phyloP scores from a whole-genome alignment of 352 stramenopile species.

The Globisporangium splendens region DNA sequence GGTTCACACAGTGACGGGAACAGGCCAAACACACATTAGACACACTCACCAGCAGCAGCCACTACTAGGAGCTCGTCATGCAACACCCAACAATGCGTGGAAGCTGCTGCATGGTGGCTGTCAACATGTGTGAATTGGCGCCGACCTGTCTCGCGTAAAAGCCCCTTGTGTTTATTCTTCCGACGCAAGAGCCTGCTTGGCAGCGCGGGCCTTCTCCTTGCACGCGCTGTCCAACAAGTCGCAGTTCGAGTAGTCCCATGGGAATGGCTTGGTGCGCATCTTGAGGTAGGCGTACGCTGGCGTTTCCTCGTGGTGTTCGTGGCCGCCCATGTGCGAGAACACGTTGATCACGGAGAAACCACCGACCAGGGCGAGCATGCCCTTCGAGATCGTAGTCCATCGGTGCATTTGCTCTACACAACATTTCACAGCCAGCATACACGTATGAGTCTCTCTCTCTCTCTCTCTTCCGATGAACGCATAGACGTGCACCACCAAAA shows the following conservation, averaged over 20 bases:
- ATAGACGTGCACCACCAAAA: conserved; percentile 12
- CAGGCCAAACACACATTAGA: background rate
- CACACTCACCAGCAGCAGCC: background rate
- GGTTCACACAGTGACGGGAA: conserved; percentile 1
- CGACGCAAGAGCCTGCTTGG: conserved; percentile 62
- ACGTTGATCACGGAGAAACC: conserved; percentile 59
- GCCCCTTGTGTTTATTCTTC: conserved; percentile 10
- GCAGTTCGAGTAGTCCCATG: conserved; percentile 77
- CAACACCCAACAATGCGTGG: background rate
- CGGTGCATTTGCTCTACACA: conserved; percentile 73
- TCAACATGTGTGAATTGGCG: background rate
- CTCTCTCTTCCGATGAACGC: background rate
- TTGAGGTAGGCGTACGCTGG: conserved; percentile 82
- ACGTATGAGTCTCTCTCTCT: background rate
- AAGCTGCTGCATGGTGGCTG: background rate
- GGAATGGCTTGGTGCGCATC: conserved; percentile 85
- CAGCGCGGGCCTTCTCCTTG: conserved; percentile 56
- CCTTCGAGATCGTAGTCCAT: conserved; percentile 85
- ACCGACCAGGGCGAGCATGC: conserved; percentile 65
- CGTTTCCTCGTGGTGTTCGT: conserved; percentile 62
- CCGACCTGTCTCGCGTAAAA: too few species aligned
- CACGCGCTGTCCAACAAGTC: conserved; percentile 78
- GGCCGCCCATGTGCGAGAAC: conserved; percentile 32
- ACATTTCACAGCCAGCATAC: background rate
- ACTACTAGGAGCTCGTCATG: too few species aligned